Base-by-base conservation (phyloP, 441 rosid species). In the Populus hybrid region DNA sequence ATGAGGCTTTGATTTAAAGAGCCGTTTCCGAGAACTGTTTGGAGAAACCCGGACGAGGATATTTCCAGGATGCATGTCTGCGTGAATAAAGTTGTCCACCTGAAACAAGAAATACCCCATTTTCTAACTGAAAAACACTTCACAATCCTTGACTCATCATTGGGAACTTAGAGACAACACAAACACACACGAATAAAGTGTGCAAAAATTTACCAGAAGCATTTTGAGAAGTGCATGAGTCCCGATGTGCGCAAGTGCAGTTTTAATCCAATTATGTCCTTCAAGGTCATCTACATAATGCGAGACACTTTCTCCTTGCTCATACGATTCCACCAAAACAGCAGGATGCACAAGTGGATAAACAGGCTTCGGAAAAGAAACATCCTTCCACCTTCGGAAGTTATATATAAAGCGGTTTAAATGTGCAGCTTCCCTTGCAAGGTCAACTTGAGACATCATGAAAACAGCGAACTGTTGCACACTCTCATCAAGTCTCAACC, bases 21-120 rank as follows among this genome's bases (percentile, higher is more conserved):
- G 86, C 74, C 85, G 86, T 76, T 94, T 93, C 81, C 85, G 84
- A 66, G 98, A 91, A 78, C 88, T 89, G 84, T 76, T 88, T 65
- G 85, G 85, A 74, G 91, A 26, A 84, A 90, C 85, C 80, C 99
- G 92, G 72, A 97, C 99, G 74, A 95, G 95, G 82, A 97, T 95
- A 78, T 97, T 97, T 70, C 99, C 99, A 74, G 99, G 99, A 89
- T 97, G 99, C 99, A 97, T 97, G 83, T 97, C 99, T 79, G 99
- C 99, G 79, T 97, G 99, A 78, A 95, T 95, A 86, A 97, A 97
- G 88, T 97, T 97, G 86, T 97, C 99, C 83, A 93, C 99, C 98
- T 97, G 94, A 80, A 85, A 82, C 19, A 81, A 74, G 34, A 78
- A 84, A 67, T 18, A 69, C 21, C 69, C 23, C n/a, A 68, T 71